Evolutionary conservation across 352 stramenopile species (phyloP).

Genomic region (Phytophthora rubi): DNA sequence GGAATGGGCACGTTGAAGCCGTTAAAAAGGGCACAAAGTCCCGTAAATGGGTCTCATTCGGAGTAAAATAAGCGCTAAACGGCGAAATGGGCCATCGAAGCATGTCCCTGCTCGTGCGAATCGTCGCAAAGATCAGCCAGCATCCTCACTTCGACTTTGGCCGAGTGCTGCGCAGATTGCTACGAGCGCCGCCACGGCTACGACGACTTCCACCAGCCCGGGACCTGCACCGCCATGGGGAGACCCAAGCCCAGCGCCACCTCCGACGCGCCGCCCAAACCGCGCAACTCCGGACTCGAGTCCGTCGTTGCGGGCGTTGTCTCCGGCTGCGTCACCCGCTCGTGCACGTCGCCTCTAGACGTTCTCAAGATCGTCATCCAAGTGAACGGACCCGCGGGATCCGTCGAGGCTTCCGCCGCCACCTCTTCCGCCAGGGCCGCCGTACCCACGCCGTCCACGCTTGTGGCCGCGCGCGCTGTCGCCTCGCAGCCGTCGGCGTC

Average conservation of each 20-base stretch:
- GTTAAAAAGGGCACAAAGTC: not conserved
- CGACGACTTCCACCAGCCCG: constrained; percentile 19
- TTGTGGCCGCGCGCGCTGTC: constrained; percentile 34
- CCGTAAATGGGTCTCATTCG: too few relatives aligned
- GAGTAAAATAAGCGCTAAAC: not conserved
- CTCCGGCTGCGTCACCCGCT: constrained; percentile 81
- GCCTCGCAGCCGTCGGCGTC: constrained; percentile 40
- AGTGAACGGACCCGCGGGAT: constrained; percentile 52
- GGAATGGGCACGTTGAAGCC: constrained; percentile 3
- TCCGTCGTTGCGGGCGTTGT: constrained; percentile 78
- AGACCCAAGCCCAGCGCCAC: constrained; percentile 15
- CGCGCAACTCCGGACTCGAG: constrained; percentile 50
- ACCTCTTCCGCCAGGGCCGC: not conserved
- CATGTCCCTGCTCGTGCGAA: not conserved
- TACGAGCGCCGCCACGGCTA: constrained; percentile 2
- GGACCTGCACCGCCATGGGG: constrained; percentile 23
- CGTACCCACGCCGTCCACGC: constrained; percentile 24
- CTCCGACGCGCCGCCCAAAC: not conserved
- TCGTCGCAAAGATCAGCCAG: constrained; percentile 6
- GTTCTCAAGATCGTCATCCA: constrained; percentile 89
- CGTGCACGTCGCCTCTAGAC: constrained; percentile 81
- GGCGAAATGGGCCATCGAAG: not conserved
- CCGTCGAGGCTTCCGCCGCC: constrained; percentile 13
- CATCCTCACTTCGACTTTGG: constrained; percentile 32
- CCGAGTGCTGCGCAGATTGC: constrained; percentile 14